Conservation (phyloP, 1,284 basidiomycete genomes). For the Phylloporus sp. region DNA sequence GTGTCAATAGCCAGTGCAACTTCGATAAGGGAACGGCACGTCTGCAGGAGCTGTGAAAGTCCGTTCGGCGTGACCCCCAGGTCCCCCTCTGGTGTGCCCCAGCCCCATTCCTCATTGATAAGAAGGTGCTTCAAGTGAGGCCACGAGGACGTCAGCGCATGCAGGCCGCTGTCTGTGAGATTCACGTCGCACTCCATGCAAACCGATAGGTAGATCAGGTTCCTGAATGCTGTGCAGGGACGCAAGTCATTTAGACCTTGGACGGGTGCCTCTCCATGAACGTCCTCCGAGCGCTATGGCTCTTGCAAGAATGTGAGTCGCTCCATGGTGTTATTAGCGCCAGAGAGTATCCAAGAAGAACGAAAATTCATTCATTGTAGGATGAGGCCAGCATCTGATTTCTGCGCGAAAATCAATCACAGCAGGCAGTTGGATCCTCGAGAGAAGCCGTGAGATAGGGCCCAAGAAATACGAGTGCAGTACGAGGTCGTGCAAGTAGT, state of each 20-base stretch:
- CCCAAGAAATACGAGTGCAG: background rate
- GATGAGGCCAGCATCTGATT: background rate
- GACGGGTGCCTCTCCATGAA: no score
- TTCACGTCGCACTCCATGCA: background rate
- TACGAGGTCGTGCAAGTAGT: background rate
- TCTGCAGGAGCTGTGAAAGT: background rate
- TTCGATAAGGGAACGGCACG: background rate
- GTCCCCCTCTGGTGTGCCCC: background rate
- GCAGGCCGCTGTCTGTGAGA: background rate
- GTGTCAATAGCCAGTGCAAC: background rate
- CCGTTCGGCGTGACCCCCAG: background rate
- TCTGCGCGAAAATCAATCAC: background rate
- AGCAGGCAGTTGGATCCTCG: background rate
- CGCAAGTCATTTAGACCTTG: background rate
- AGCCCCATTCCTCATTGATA: background rate
- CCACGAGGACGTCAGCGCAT: background rate
- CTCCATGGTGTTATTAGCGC: background rate
- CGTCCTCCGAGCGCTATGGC: no score
- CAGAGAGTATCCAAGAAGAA: background rate
- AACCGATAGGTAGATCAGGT: background rate
- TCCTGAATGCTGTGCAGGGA: background rate
- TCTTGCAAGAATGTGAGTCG: background rate
- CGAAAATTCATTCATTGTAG: background rate
- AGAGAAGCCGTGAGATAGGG: background rate
- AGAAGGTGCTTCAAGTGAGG: background rate